phyloP scores from a whole-genome alignment of 371 early-diverging fungal genomes.

The Gilbertella persicaria region DNA sequence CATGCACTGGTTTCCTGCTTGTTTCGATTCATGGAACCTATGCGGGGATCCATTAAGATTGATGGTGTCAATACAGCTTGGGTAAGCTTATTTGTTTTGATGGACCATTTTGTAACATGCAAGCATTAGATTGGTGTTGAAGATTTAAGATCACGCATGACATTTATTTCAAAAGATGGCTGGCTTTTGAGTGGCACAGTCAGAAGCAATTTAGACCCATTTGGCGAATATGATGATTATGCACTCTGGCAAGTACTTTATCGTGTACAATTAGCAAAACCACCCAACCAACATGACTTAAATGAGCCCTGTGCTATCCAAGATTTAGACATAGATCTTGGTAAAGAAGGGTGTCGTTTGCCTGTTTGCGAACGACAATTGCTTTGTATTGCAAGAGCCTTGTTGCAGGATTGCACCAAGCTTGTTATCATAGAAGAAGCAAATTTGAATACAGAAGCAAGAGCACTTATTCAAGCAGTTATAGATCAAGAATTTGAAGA shows the following conservation, averaged over 20 bases:
- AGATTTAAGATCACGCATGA: slow-evolving; percentile 69
- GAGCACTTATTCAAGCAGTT: slow-evolving; percentile 73
- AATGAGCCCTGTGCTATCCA: slow-evolving; percentile 6
- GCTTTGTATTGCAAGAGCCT: slow-evolving; percentile 78
- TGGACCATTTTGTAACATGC: no score
- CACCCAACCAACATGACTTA: slow-evolving; percentile 3
- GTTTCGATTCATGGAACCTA: slow-evolving; percentile 78
- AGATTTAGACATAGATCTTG: slow-evolving; percentile 61
- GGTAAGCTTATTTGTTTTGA: no score
- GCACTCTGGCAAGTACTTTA: slow-evolving; percentile 84
- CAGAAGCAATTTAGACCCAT: slow-evolving; percentile 83
- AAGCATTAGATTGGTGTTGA: slow-evolving; percentile 64
- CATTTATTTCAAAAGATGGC: slow-evolving; percentile 87
- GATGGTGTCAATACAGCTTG: slow-evolving; percentile 77
- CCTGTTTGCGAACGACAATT: slow-evolving; percentile 83
- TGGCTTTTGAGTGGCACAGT: slow-evolving; percentile 75
- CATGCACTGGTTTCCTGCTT: slow-evolving; percentile 67
- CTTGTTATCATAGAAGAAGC: slow-evolving; percentile 86
- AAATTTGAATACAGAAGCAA: slow-evolving; percentile 66
- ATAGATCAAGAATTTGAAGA: slow-evolving; percentile 81
- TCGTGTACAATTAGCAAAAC: slow-evolving; percentile 59
- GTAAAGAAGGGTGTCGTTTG: slow-evolving; percentile 67
- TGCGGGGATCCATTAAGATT: slow-evolving; percentile 67
- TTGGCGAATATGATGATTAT: slow-evolving; percentile 71
- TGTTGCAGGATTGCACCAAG: slow-evolving; percentile 67